These are phyloP conservation scores for Papiliotrema nemorosa DNA, from an alignment of 1,284 basidiomycete genomes.

Conservation along the genomic window DNA sequence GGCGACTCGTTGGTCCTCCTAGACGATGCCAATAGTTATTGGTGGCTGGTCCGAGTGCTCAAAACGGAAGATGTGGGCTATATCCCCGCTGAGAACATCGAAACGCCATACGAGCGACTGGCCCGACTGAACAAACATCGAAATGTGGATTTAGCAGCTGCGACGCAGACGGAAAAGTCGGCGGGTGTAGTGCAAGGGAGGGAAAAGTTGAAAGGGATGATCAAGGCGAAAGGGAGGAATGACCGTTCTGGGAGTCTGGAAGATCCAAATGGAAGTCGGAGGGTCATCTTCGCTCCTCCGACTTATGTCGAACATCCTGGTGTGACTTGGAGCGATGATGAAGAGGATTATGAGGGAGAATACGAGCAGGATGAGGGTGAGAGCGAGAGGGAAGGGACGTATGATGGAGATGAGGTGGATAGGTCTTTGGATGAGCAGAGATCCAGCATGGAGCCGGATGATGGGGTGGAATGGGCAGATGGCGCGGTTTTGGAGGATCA, in stretches of 20 bases:
- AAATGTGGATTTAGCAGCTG: constrained; percentile 76
- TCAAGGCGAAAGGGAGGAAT: constrained; percentile 21
- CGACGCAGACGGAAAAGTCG: constrained; percentile 31
- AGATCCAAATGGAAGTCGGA: constrained; percentile 23
- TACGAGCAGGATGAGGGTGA: constrained; percentile 52
- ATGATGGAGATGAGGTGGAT: constrained; percentile 16
- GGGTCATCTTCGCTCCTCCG: constrained; percentile 52
- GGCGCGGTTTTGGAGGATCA: constrained; percentile 46
- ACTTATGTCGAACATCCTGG: constrained; percentile 55
- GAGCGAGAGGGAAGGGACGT: constrained; percentile 19
- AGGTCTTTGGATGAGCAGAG: constrained; percentile 17
- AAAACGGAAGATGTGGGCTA: constrained; percentile 99
- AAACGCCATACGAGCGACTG: constrained; percentile 94
- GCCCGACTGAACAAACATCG: constrained; percentile 95
- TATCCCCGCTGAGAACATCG: constrained; percentile 98
- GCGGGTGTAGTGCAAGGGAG: constrained; percentile 24
- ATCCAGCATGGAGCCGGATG: constrained; percentile 52
- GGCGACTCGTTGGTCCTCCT: constrained; percentile 89
- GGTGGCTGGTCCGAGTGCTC: constrained; percentile 95
- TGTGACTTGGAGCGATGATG: constrained; percentile 66
- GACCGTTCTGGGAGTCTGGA: constrained; percentile 12
- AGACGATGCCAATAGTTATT: constrained; percentile 95
- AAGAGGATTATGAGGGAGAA: constrained; percentile 53
- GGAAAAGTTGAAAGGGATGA: constrained; percentile 31
- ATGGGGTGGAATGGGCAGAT: constrained; percentile 54